Conservation (phyloP, 2,329 filamentous ascomycete species). For the Colletotrichum falcatum region DNA sequence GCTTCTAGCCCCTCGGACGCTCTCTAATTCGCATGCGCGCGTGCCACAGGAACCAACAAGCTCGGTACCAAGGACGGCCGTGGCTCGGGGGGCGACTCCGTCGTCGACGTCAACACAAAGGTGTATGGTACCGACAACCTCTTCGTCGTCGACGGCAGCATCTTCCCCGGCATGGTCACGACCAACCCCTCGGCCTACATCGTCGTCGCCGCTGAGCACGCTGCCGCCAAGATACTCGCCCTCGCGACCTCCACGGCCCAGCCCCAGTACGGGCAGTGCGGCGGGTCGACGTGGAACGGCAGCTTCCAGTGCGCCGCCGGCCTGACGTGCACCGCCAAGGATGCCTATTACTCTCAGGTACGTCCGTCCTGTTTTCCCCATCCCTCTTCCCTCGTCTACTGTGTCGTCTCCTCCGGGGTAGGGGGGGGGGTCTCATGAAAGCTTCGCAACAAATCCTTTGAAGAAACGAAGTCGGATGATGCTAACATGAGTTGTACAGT, state of each 20-base stretch:
- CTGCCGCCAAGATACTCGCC: slow-evolving; percentile 51
- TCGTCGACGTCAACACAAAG: slow-evolving; percentile 72
- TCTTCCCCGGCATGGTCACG: slow-evolving; percentile 76
- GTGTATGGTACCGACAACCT: slow-evolving; percentile 77
- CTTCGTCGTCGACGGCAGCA: slow-evolving; percentile 75
- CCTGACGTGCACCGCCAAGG: slow-evolving; percentile 40
- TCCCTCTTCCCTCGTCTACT: background rate
- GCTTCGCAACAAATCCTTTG: background rate
- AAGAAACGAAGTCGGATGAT: background rate
- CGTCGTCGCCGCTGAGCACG: slow-evolving; percentile 73
- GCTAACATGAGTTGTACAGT: slow-evolving; percentile 20
- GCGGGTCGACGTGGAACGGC: slow-evolving; percentile 44
- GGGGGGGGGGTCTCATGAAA: background rate
- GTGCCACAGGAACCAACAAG: slow-evolving; percentile 61
- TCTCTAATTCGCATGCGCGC: background rate
- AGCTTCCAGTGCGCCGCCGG: slow-evolving; percentile 42
- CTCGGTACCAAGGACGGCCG: slow-evolving; percentile 69
- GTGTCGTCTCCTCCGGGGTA: no score
- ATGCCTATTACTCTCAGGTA: slow-evolving; percentile 43
- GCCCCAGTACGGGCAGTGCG: slow-evolving; percentile 42
- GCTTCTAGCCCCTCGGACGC: no score
- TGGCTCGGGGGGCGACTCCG: slow-evolving; percentile 62
- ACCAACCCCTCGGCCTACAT: slow-evolving; percentile 76
- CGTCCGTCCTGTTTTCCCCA: background rate
- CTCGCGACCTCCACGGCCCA: slow-evolving; percentile 31